These are phyloP conservation scores for Candida sonorensis DNA, from an alignment of 805 yeast species.

Conservation along the genomic window DNA sequence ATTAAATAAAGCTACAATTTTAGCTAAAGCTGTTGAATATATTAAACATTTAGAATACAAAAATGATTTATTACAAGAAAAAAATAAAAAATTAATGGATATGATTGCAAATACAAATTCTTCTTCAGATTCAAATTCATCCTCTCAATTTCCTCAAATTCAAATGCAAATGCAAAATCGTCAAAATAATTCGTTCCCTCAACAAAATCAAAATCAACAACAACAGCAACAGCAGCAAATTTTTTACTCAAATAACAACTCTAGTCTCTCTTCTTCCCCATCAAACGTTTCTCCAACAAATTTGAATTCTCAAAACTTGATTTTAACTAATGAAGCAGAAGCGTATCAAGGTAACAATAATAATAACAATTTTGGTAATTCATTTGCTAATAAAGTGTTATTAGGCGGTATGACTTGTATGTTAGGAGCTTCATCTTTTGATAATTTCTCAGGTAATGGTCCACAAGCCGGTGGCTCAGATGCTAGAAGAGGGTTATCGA, in stretches of 20 bases:
- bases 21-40: slow-evolving; percentile 72
- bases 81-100: slow-evolving; percentile 36
- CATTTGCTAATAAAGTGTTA: slow-evolving; percentile 40
- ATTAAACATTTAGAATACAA: slow-evolving; percentile 65
- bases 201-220: slow-evolving; percentile 10
- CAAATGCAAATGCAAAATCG: too few relatives aligned
- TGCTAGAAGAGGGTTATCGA: slow-evolving; percentile 21
- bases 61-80: slow-evolving; percentile 40
- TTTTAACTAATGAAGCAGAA: slow-evolving; percentile 4
- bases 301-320: neutral
- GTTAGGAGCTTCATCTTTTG: slow-evolving; percentile 54
- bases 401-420: slow-evolving; percentile 61
- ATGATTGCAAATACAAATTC: slow-evolving; percentile 12
- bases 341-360: slow-evolving; percentile 11
- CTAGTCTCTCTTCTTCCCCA: slow-evolving; percentile 20
- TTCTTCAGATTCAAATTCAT: slow-evolving; percentile 12
- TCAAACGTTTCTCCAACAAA: slow-evolving; percentile 8
- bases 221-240: slow-evolving; percentile 6
- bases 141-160: neutral
- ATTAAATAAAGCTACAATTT: slow-evolving; percentile 69
- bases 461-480: slow-evolving; percentile 7
- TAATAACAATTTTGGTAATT: slow-evolving; percentile 6
- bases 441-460: slow-evolving; percentile 32
- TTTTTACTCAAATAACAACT: slow-evolving; percentile 14
- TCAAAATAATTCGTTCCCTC: too few relatives aligned